Evolutionary conservation across 768 basidiomycete species (phyloP), one percentile per base, ranked within the genome.

Genomic region (Coprinopsis marcescibilis): DNA sequence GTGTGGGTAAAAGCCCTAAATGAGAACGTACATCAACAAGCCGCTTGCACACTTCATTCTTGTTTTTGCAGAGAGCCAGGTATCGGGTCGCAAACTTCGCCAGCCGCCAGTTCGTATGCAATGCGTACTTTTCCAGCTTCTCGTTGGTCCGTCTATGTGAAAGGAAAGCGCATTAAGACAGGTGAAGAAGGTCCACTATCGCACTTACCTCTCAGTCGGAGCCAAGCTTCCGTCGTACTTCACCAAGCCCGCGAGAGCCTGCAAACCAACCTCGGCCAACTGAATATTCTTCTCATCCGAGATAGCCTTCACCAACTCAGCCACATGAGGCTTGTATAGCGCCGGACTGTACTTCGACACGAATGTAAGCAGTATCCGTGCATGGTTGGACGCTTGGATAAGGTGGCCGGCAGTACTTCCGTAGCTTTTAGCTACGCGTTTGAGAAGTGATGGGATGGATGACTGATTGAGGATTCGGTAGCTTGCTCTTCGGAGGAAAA

Each of bases 11-110:
- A 15, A 33, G 3, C 27, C 0, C 1, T 38, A 26, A 26, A 11
- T 24, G 21, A 32, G 11, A 29, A 37, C 1, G 61, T 73, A 92
- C 93, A 54, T 87, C 78, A 24, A 91, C 70, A 8, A 89, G 68
- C 8, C 76, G 65, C 1, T 61, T 58, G 52, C 83, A 81, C 1
- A 70, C 52, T 2, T 75, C 67, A 5, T 72, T 71, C 12, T 75
- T 69, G 36, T 78, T 71, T 54, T 76, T 78, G 30, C 72, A 72
- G 43, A 74, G 75, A 1, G 83, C 77, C 17, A 95, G 58, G 26
- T 88, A 69, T 17, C 92, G 77, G 2, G 88, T 80, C 1, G 91
- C 87, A 61, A 89, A 94, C 61, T 97, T 97, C 15, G 90, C 86
- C 51, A 84, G 80, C 17, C 77, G 73, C 20, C 71, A 67, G 43